These are phyloP conservation scores for Calonectria multiphialidica DNA, from an alignment of 2,329 filamentous ascomycete species.

Conservation along the genomic window DNA sequence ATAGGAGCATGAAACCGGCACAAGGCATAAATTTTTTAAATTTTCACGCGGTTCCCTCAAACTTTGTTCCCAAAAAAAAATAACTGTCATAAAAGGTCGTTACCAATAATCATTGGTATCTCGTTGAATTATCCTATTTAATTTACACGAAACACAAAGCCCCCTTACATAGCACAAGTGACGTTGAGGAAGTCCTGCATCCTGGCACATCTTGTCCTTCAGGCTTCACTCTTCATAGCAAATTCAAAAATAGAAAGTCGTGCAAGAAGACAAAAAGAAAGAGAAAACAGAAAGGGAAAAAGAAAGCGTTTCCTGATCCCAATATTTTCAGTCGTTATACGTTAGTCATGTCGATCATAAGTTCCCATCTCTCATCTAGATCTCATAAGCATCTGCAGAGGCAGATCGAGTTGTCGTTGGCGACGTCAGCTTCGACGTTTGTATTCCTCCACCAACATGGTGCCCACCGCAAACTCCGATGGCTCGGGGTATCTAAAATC, in stretches of 20 bases:
- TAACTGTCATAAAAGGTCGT: slow-evolving; percentile 8
- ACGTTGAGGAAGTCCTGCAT: slow-evolving; percentile 32
- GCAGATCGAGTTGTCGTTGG: not conserved
- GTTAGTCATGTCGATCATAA: slow-evolving; percentile 43
- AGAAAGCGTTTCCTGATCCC: slow-evolving; percentile 4
- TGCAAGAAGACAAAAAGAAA: slow-evolving; percentile 20
- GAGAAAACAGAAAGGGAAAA: not conserved
- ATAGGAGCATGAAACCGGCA: not conserved
- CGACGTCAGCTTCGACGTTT: not conserved
- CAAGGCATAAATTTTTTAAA: not conserved
- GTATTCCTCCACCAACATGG: not conserved
- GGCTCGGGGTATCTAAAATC: slow-evolving; percentile 15
- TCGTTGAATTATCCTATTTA: slow-evolving; percentile 31
- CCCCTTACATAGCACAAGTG: slow-evolving; percentile 19
- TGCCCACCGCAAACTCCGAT: not conserved
- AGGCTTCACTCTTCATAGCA: slow-evolving; percentile 1
- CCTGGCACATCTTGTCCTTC: slow-evolving; percentile 27
- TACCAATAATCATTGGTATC: slow-evolving; percentile 20
- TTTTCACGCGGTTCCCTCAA: not conserved
- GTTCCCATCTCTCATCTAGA: slow-evolving; percentile 28
- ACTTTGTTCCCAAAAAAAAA: no score
- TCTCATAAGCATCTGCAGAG: slow-evolving; percentile 19
- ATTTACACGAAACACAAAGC: slow-evolving; percentile 35
- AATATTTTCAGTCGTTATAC: slow-evolving; percentile 38
- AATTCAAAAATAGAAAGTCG: slow-evolving; percentile 29